Percentiles rank a stretch among this genome's conserved stretches.
Conservation (phyloP, 2,329 filamentous ascomycete genomes). For the Pseudogymnoascus verrucosus region DNA sequence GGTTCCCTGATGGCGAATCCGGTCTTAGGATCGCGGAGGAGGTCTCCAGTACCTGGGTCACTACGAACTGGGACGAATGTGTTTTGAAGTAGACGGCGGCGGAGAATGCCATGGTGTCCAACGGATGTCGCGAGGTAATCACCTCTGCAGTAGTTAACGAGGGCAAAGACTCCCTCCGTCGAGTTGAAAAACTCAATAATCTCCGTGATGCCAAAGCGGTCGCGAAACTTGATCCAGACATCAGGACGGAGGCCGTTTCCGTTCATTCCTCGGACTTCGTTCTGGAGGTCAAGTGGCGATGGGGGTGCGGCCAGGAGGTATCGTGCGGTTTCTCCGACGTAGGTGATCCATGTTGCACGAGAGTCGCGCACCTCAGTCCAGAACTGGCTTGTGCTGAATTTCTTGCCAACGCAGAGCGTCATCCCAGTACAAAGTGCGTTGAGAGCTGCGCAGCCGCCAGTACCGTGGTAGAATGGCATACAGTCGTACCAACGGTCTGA, state of each 20-base stretch:
- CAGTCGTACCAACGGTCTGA: conserved; percentile 64
- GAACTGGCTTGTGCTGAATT: conserved; percentile 62
- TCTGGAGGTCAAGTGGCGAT: conserved; percentile 50
- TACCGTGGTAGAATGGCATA: conserved; percentile 73
- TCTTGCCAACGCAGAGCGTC: conserved; percentile 55
- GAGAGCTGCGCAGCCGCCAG: conserved; percentile 39
- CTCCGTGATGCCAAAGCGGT: conserved; percentile 53
- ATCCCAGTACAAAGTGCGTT: conserved; percentile 30
- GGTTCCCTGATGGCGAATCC: conserved; percentile 56
- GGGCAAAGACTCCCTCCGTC: conserved; percentile 60
- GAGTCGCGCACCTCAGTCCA: conserved; percentile 65
- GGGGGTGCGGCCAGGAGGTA: conserved; percentile 64
- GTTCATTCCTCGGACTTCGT: conserved; percentile 51
- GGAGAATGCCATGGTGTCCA: conserved; percentile 61
- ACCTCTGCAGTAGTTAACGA: conserved; percentile 53
- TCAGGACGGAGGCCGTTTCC: conserved; percentile 63
- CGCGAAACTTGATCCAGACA: conserved; percentile 56
- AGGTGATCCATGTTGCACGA: conserved; percentile 62
- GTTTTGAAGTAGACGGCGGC: conserved; percentile 44
- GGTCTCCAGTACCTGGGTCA: conserved; percentile 59
- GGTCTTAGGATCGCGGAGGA: conserved; percentile 57
- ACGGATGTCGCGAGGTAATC: conserved; percentile 57
- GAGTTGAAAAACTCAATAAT: conserved; percentile 72
- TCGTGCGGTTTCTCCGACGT: conserved; percentile 69
- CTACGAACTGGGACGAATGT: conserved; percentile 58